Percentiles rank a stretch among this genome's conserved stretches.
These are phyloP conservation scores for Populus hybrid DNA, from an alignment of 441 rosid species.

Conservation along the genomic window DNA sequence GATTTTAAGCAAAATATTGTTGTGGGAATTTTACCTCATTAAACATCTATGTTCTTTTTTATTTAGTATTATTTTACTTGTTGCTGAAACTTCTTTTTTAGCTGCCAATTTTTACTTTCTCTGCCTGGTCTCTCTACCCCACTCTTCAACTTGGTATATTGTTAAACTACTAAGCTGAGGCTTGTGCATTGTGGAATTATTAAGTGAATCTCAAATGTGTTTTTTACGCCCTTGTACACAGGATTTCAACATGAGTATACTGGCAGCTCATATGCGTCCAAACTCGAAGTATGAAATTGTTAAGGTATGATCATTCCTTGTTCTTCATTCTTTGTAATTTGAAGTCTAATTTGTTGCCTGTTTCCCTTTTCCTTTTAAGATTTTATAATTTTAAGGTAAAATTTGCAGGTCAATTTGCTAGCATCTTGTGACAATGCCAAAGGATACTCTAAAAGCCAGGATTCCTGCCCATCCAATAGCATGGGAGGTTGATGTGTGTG, in stretches of 20 bases:
- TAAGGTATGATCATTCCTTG: conserved; percentile 54
- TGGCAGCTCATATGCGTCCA: conserved; percentile 83
- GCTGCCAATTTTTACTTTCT: not conserved
- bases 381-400: not conserved
- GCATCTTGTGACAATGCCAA: conserved; percentile 46
- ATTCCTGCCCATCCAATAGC: conserved; percentile 39
- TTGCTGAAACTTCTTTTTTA: not conserved
- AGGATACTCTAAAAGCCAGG: conserved; percentile 35
- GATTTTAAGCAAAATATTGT: not conserved
- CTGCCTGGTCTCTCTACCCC: not conserved
- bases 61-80: not conserved
- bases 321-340: not conserved
- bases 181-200: not conserved
- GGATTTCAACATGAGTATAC: conserved; percentile 93
- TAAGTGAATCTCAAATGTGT: not conserved
- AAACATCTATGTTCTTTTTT: not conserved
- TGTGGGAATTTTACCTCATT: not conserved
- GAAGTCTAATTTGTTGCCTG: not conserved
- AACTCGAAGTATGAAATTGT: conserved; percentile 85
- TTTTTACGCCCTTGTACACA: conserved; percentile 17
- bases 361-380: not conserved
- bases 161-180: not conserved
- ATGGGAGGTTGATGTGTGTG: conserved; percentile 62
- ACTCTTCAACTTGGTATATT: not conserved
- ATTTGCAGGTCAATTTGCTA: conserved; percentile 71